Evolutionary conservation across 1,139 yeast species (phyloP).

Genomic region (Hyphopichia khmerensis): DNA sequence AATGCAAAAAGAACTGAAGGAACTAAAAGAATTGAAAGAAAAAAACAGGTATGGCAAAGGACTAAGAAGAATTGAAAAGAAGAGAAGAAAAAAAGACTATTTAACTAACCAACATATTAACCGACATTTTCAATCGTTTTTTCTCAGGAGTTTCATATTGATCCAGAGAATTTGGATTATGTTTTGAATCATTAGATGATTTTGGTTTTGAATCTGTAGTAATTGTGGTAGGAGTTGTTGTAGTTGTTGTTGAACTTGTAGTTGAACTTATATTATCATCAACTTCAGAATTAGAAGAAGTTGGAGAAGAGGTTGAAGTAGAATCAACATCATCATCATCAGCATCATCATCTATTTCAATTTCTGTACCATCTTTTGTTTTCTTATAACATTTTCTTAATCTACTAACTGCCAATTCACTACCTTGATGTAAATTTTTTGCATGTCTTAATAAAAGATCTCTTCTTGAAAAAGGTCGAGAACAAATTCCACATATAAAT

Average conservation of each 20-base stretch:
- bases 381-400: constrained; percentile 38
- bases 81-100: not conserved
- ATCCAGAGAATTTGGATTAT: constrained; percentile 1
- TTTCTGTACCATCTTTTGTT: constrained; percentile 4
- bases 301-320: not conserved
- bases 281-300: not conserved
- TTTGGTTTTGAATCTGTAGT: not conserved
- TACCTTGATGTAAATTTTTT: constrained; percentile 30
- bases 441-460: constrained; percentile 32
- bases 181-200: not conserved
- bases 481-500: constrained; percentile 33
- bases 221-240: constrained; percentile 1
- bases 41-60: no score
- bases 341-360: constrained; percentile 6
- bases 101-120: constrained; percentile 46
- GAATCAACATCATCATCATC: constrained; percentile 9
- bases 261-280: constrained; percentile 1
- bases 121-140: constrained; percentile 43
- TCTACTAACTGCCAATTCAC: constrained; percentile 43
- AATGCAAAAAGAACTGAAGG: not conserved
- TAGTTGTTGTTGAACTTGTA: not conserved
- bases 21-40: not conserved
- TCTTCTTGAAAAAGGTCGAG: constrained; percentile 28
- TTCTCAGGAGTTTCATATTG: constrained; percentile 29
- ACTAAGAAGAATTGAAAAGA: not conserved